Conservation (phyloP, 2,329 filamentous ascomycete species). For the Ophiostoma novo-ulmi region DNA sequence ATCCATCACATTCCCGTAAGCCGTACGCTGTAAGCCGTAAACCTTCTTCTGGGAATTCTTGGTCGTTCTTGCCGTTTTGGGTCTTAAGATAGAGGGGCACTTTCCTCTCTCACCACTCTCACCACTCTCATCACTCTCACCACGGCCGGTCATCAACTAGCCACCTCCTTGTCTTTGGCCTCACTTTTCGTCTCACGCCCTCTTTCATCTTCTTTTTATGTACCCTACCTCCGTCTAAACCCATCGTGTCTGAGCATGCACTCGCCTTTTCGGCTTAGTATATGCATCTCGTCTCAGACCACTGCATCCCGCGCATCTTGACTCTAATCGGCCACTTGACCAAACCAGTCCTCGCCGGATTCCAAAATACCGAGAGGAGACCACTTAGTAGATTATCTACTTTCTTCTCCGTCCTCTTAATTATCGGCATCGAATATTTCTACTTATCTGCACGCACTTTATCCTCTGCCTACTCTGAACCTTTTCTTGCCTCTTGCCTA, state of each 20-base stretch:
- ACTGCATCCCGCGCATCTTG: background rate
- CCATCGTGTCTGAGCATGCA: background rate
- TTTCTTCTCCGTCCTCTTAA: background rate
- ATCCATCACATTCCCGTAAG: conserved; percentile 6
- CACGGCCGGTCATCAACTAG: too few species aligned
- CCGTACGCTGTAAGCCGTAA: too few species aligned
- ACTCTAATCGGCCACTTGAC: background rate
- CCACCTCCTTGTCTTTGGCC: background rate
- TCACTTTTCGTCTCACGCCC: background rate
- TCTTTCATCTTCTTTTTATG: background rate
- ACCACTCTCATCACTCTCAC: background rate
- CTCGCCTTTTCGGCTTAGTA: background rate
- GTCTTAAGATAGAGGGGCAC: background rate
- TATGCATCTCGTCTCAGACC: background rate
- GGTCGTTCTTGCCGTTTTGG: background rate
- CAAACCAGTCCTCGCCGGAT: background rate
- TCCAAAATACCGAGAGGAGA: background rate
- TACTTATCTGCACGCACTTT: too few species aligned
- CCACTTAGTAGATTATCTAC: background rate
- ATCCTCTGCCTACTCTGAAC: too few species aligned
- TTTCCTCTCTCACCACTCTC: background rate
- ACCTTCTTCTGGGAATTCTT: background rate
- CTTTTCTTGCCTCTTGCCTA: background rate
- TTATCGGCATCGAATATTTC: too few species aligned
- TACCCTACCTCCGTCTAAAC: too few species aligned